Percentiles rank a stretch among this genome's conserved stretches.
phyloP scores from a whole-genome alignment of 2,329 filamentous ascomycete genomes.

The Penicillium sp. region DNA sequence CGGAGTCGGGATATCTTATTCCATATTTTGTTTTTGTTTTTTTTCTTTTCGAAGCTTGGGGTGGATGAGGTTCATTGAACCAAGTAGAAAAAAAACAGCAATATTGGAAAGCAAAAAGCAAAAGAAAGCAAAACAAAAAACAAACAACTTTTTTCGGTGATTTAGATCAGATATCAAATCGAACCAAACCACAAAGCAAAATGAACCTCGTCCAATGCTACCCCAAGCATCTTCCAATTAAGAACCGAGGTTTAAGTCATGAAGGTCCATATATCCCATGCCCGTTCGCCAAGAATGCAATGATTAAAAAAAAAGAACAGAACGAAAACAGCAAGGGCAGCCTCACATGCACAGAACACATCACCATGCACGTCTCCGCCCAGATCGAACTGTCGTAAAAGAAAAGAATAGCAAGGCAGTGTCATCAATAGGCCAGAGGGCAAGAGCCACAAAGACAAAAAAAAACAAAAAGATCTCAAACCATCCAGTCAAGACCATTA shows the following conservation, averaged over 20 bases:
- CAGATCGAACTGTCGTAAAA: constrained; percentile 21
- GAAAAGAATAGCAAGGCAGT: constrained; percentile 4
- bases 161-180: constrained; percentile 6
- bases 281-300: constrained; percentile 32
- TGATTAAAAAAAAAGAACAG: constrained; percentile 22
- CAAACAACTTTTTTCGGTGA: constrained; percentile 20
- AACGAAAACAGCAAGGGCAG: constrained; percentile 15
- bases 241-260: constrained; percentile 15
- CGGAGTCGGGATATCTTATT: constrained; percentile 13
- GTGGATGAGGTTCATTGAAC: background rate
- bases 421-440: background rate
- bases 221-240: constrained; percentile 21
- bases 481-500: constrained; percentile 93
- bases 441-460: background rate
- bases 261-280: constrained; percentile 28
- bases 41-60: constrained; percentile 2
- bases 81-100: constrained; percentile 7
- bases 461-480: constrained; percentile 21
- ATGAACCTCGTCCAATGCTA: constrained; percentile 9
- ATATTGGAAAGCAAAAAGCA: background rate
- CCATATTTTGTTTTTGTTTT: constrained; percentile 2
- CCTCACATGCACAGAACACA: constrained; percentile 26
- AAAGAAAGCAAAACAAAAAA: constrained; percentile 1
- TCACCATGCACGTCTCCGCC: constrained; percentile 28
- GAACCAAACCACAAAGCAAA: background rate